Evolutionary conservation across 2,329 filamentous ascomycete species (phyloP).

Genomic region (Rutstroemia sp.): DNA sequence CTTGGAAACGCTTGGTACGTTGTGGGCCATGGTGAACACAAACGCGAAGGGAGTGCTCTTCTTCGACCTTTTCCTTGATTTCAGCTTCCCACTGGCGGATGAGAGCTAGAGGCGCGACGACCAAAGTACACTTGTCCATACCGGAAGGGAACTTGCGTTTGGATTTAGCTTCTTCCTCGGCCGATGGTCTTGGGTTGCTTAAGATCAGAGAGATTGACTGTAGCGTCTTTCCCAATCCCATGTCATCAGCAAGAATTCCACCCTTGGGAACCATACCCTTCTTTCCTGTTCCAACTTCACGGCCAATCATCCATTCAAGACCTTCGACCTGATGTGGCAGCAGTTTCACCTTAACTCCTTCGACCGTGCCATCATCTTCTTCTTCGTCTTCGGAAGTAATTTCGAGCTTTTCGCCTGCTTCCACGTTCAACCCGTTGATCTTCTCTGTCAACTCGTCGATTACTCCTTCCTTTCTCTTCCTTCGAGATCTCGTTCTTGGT

Average conservation of each 20-base stretch:
- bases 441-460: constrained; percentile 27
- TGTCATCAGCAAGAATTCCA: constrained; percentile 92
- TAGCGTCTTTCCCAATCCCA: constrained; percentile 94
- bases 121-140: constrained; percentile 73
- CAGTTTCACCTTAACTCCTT: constrained; percentile 80
- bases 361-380: constrained; percentile 56
- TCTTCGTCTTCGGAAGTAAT: constrained; percentile 36
- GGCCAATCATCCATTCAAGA: constrained; percentile 89
- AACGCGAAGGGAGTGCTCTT: constrained; percentile 65
- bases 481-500: constrained; percentile 31
- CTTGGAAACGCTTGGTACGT: constrained; percentile 69
- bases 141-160: constrained; percentile 63
- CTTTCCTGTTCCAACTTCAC: constrained; percentile 81
- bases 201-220: constrained; percentile 88
- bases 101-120: constrained; percentile 85
- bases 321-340: constrained; percentile 93
- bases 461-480: constrained; percentile 31
- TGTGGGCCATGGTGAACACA: constrained; percentile 86
- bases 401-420: constrained; percentile 31
- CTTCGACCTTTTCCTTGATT: constrained; percentile 72
- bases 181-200: constrained; percentile 65
- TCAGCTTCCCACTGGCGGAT: constrained; percentile 98
- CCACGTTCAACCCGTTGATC: constrained; percentile 36
- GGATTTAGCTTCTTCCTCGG: constrained; percentile 41
- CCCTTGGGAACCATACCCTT: constrained; percentile 78